phyloP scores from a whole-genome alignment of 1,139 yeast species.

The Sugiyamaella novakii region DNA sequence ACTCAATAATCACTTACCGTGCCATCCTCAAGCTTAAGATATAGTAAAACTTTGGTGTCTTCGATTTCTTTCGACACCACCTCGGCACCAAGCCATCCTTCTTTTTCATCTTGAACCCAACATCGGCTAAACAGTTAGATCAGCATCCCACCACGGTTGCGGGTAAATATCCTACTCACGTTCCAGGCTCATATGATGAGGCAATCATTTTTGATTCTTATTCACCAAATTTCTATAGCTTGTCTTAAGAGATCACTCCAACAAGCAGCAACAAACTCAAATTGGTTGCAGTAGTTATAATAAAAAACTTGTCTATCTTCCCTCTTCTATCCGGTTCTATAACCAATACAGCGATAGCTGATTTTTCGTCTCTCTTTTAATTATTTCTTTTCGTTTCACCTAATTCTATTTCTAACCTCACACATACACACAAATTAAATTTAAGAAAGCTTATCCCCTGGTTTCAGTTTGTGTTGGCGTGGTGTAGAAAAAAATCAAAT shows the following conservation, averaged over 20 bases:
- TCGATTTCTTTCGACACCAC: constrained; percentile 58
- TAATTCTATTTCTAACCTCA: constrained; percentile 1
- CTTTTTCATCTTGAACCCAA: constrained; percentile 88
- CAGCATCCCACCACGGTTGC: background rate
- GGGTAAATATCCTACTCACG: constrained; percentile 32
- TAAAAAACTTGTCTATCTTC: background rate
- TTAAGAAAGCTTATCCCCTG: no score
- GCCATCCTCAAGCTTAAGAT: constrained; percentile 64
- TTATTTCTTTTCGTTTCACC: no score
- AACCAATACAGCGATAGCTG: background rate
- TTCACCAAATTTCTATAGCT: no score
- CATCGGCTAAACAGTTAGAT: constrained; percentile 56
- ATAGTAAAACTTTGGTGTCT: constrained; percentile 56
- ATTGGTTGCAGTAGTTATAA: background rate
- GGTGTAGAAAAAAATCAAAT: no score
- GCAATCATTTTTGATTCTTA: constrained; percentile 33
- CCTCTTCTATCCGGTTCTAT: background rate
- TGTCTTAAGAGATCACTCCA: background rate
- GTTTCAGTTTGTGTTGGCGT: no score
- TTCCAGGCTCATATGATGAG: constrained; percentile 38
- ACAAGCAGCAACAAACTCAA: background rate
- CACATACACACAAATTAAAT: background rate
- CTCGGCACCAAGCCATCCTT: constrained; percentile 92
- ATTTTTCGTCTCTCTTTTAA: no score
- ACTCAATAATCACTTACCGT: constrained; percentile 28